Percentiles rank a stretch among this genome's conserved stretches.
Conservation (phyloP, 768 basidiomycete genomes). For the Pulveroboletus sp. region DNA sequence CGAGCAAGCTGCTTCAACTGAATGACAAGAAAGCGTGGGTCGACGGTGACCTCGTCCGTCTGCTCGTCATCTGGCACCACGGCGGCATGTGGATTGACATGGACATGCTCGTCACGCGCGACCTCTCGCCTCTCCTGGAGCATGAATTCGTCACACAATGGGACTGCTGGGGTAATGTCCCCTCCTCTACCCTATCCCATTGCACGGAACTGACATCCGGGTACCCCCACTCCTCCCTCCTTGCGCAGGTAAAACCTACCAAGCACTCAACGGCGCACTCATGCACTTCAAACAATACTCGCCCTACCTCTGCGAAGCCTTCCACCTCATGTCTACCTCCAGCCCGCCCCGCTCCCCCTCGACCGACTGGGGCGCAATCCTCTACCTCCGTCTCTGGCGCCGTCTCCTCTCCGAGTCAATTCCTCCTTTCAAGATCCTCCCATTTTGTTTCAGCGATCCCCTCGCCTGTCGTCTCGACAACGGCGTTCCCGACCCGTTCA, state of each 20-base stretch:
- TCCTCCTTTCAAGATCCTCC: slow-evolving; percentile 88
- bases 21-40: slow-evolving; percentile 86
- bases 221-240: neutral
- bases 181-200: neutral
- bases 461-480: slow-evolving; percentile 89
- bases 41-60: slow-evolving; percentile 88
- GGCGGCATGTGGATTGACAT: slow-evolving; percentile 98
- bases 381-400: slow-evolving; percentile 90
- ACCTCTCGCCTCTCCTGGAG: slow-evolving; percentile 81
- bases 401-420: slow-evolving; percentile 71
- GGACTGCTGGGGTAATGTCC: slow-evolving; percentile 86
- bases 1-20: slow-evolving; percentile 54
- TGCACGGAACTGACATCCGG: slow-evolving; percentile 5
- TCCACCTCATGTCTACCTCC: slow-evolving; percentile 82
- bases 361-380: slow-evolving; percentile 91
- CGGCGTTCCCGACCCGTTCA: slow-evolving; percentile 89
- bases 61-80: slow-evolving; percentile 83
- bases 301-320: slow-evolving; percentile 95
- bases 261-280: slow-evolving; percentile 87
- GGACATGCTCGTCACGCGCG: slow-evolving; percentile 89
- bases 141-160: slow-evolving; percentile 98
- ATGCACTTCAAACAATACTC: slow-evolving; percentile 91
- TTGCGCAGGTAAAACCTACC: slow-evolving; percentile 61
- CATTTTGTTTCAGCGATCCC: slow-evolving; percentile 93
- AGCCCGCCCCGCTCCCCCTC: slow-evolving; percentile 72